Percentiles rank a stretch among this genome's conserved stretches.
Conservation (phyloP, 495 filamentous ascomycete species). For the Xylaria grammica region DNA sequence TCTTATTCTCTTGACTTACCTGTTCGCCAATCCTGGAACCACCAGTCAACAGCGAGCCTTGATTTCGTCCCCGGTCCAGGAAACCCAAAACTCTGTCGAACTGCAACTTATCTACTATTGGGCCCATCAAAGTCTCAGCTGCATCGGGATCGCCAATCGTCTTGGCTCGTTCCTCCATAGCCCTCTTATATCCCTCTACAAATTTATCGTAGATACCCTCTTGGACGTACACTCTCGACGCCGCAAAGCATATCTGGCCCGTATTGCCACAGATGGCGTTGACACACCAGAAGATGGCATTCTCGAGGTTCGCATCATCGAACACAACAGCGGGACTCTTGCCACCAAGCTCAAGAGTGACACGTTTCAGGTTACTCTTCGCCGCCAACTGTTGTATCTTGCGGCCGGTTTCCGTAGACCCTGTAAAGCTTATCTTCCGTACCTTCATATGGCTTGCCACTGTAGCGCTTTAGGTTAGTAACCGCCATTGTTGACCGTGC, state of each 20-base stretch:
- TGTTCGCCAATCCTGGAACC: constrained; percentile 58
- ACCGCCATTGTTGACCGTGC: too few species aligned
- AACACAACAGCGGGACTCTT: constrained; percentile 72
- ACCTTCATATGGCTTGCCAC: constrained; percentile 47
- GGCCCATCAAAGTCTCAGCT: constrained; percentile 63
- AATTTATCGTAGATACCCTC: constrained; percentile 61
- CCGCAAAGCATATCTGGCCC: constrained; percentile 61
- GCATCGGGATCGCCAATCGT: constrained; percentile 65
- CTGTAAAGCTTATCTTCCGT: constrained; percentile 48
- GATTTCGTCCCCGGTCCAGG: constrained; percentile 65
- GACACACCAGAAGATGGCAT: constrained; percentile 71
- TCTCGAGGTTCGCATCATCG: constrained; percentile 69
- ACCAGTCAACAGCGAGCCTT: constrained; percentile 63
- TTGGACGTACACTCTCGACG: constrained; percentile 60
- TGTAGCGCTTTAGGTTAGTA: too few species aligned
- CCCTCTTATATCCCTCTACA: constrained; percentile 61
- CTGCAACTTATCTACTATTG: constrained; percentile 68
- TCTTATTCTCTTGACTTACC: constrained; percentile 33
- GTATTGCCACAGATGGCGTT: constrained; percentile 54
- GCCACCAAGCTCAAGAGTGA: constrained; percentile 78
- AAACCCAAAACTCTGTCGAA: constrained; percentile 66
- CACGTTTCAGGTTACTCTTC: constrained; percentile 61
- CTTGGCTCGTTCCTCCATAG: constrained; percentile 35
- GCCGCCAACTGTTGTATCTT: constrained; percentile 48
- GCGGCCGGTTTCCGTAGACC: constrained; percentile 50